Evolutionary conservation across 2,329 filamentous ascomycete species (phyloP).

Genomic region (Verticillium zaregamsianum): DNA sequence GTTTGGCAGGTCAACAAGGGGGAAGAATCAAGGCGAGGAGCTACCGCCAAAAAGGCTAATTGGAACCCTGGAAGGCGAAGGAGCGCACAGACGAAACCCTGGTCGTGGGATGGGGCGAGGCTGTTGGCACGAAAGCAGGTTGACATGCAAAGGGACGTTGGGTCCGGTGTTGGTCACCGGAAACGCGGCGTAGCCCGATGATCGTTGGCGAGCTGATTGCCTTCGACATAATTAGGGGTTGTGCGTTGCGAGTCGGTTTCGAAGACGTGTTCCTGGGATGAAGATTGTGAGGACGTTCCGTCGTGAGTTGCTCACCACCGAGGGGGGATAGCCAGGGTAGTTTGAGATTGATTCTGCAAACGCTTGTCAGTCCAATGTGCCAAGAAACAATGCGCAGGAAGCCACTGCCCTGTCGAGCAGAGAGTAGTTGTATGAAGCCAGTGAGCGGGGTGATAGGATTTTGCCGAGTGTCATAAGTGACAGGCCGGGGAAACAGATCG

Average conservation of each 20-base stretch:
- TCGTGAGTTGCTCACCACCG: no score
- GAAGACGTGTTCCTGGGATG: background rate
- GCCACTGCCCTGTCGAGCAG: no score
- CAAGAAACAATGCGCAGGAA: no score
- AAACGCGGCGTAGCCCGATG: background rate
- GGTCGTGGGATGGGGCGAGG: background rate
- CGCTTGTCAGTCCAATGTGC: no score
- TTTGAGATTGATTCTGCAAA: no score
- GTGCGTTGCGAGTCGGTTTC: background rate
- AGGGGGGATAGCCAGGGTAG: no score
- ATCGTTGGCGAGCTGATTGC: background rate
- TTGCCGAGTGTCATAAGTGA: background rate
- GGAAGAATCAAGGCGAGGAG: background rate
- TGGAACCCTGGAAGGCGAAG: background rate
- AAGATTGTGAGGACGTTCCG: background rate
- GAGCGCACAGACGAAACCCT: background rate
- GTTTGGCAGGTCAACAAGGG: background rate
- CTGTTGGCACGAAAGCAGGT: background rate
- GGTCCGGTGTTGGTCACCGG: background rate
- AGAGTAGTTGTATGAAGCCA: no score
- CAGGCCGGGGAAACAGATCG: background rate
- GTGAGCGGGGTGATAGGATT: background rate
- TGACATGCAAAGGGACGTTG: background rate
- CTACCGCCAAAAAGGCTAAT: background rate
- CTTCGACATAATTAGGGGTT: background rate